phyloP scores from a whole-genome alignment of 345 rosid species.

The Citrus mangshanensis region DNA sequence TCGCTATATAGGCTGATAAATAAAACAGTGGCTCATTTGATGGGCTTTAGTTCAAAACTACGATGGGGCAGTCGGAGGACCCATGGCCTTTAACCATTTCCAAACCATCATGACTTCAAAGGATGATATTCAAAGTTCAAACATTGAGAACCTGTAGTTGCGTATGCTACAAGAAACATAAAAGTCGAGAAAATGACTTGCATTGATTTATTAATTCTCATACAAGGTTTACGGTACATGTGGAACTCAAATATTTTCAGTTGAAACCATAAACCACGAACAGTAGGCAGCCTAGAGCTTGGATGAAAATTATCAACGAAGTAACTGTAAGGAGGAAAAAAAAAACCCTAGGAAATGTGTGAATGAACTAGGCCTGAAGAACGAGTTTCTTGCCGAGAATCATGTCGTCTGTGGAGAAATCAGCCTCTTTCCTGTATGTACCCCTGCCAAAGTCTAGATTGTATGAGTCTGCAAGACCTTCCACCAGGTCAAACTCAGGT shows the following conservation, averaged over 20 bases:
- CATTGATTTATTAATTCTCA: background rate
- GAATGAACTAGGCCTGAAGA: slow-evolving; percentile 42
- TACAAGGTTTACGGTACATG: background rate
- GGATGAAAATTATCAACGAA: background rate
- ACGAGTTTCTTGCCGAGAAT: slow-evolving; percentile 81
- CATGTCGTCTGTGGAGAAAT: slow-evolving; percentile 86
- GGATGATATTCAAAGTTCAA: slow-evolving; percentile 1
- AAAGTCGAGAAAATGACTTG: background rate
- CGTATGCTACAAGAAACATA: background rate
- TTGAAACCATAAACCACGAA: background rate
- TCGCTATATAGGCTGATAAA: too few relatives aligned
- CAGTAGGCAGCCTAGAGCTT: background rate
- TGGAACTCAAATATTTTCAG: background rate
- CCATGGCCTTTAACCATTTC: background rate
- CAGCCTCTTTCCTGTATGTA: slow-evolving; percentile 84
- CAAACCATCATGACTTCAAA: background rate
- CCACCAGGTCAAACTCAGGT: slow-evolving; percentile 76
- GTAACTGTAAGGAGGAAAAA: background rate
- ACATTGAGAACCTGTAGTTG: background rate
- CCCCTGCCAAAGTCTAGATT: slow-evolving; percentile 88
- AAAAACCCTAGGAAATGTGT: background rate
- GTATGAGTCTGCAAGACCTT: slow-evolving; percentile 96
- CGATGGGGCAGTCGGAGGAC: background rate
- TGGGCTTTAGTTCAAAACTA: background rate
- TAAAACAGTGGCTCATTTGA: background rate